These are phyloP conservation scores for Panicum virgatum DNA, from an alignment of 202 grass and related monocot species.

Conservation along the genomic window DNA sequence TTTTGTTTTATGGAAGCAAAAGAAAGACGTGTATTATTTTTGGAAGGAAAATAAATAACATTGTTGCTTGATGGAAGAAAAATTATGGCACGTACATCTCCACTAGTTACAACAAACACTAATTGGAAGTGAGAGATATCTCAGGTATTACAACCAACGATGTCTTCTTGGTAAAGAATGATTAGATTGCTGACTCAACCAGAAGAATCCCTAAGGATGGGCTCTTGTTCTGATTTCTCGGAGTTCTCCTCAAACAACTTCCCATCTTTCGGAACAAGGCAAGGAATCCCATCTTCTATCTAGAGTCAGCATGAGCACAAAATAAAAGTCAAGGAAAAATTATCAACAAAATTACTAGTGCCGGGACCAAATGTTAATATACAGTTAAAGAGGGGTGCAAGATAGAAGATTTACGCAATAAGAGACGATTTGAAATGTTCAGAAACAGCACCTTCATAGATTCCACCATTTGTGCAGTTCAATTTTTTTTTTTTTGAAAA, in stretches of 20 bases:
- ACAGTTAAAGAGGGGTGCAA: not conserved
- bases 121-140: constrained; percentile 22
- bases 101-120: not conserved
- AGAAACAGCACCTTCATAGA: not conserved
- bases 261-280: constrained; percentile 74
- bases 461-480: not conserved
- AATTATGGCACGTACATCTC: no score
- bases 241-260: constrained; percentile 55
- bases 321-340: constrained; percentile 4
- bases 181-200: not conserved
- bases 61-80: no score
- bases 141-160: not conserved
- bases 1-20: no score
- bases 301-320: constrained; percentile 22
- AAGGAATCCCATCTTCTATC: constrained; percentile 78
- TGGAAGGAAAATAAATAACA: no score
- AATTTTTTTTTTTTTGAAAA: no score
- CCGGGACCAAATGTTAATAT: not conserved
- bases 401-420: not conserved
- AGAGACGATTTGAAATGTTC: not conserved
- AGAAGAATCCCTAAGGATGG: constrained; percentile 22
- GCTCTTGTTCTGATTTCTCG: constrained; percentile 43
- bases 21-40: no score
- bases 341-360: not conserved
- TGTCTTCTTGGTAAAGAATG: not conserved